Conservation (phyloP, 2,329 filamentous ascomycete species). For the Ophiostoma quercus region DNA sequence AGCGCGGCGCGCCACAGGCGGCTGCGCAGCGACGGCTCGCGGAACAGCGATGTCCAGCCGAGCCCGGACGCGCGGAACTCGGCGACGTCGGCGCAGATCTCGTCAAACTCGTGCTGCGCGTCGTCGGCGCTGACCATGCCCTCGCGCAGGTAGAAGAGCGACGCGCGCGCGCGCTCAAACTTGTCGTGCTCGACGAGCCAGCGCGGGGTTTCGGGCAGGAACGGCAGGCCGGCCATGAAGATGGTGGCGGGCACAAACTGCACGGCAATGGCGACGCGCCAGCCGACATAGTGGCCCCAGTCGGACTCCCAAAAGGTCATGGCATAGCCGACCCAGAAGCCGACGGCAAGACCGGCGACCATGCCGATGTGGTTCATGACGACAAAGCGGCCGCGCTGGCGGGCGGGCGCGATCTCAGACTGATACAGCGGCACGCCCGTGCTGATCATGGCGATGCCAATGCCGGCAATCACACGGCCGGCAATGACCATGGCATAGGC, state of each 20-base stretch:
- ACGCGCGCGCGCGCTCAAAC: slow-evolving; percentile 39
- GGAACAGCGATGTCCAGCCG: slow-evolving; percentile 46
- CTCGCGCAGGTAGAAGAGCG: slow-evolving; percentile 47
- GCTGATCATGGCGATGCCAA: slow-evolving; percentile 51
- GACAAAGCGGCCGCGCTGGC: slow-evolving; percentile 50
- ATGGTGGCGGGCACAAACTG: slow-evolving; percentile 47
- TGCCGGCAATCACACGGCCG: slow-evolving; percentile 48
- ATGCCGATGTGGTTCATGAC: slow-evolving; percentile 57
- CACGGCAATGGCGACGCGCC: slow-evolving; percentile 49
- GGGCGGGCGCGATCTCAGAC: slow-evolving; percentile 52
- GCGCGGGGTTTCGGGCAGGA: slow-evolving; percentile 53
- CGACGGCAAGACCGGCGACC: slow-evolving; percentile 48
- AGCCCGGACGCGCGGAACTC: slow-evolving; percentile 36
- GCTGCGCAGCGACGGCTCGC: slow-evolving; percentile 43
- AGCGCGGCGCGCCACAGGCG: slow-evolving; percentile 53
- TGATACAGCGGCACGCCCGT: slow-evolving; percentile 55
- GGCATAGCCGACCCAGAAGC: slow-evolving; percentile 54
- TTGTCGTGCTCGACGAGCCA: slow-evolving; percentile 52
- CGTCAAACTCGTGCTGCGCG: slow-evolving; percentile 41
- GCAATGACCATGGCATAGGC: slow-evolving; percentile 46
- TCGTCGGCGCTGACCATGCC: slow-evolving; percentile 37
- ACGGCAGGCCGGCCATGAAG: slow-evolving; percentile 48
- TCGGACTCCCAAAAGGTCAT: slow-evolving; percentile 49
- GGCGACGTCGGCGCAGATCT: slow-evolving; percentile 44
- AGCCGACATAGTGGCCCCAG: slow-evolving; percentile 44